Percentiles rank a stretch among this genome's conserved stretches.
Evolutionary conservation across 2,329 filamentous ascomycete genomes (phyloP).

Genomic region (Alternaria gansuensis): DNA sequence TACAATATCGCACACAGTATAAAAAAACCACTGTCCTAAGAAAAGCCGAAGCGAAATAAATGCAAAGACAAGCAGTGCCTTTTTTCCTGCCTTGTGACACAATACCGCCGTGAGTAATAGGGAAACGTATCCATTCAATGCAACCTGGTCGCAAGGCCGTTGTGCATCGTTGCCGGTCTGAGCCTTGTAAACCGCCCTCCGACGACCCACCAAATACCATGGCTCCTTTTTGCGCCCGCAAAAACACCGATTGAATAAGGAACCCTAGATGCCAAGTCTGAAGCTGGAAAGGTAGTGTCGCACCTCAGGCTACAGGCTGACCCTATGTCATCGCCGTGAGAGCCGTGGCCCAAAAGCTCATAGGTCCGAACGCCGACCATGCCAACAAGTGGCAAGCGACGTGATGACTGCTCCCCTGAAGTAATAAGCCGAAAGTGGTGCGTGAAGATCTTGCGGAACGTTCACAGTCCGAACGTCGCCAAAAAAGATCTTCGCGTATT

Average conservation of each 20-base stretch:
- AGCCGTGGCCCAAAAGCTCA: constrained; percentile 10
- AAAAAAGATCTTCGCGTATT: constrained; percentile 3
- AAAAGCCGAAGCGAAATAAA: not conserved
- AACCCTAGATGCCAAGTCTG: constrained; percentile 6
- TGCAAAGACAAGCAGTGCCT: constrained; percentile 16
- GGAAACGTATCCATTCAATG: constrained; percentile 30
- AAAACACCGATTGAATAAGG: constrained; percentile 16
- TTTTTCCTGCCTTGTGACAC: constrained; percentile 22
- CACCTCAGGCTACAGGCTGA: constrained; percentile 11
- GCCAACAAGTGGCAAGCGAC: not conserved
- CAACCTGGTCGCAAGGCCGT: constrained; percentile 24
- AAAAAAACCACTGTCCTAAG: not conserved
- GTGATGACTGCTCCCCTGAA: not conserved
- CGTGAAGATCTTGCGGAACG: not conserved
- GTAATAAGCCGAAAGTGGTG: constrained; percentile 3
- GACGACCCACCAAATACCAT: constrained; percentile 15
- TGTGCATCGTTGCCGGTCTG: constrained; percentile 22
- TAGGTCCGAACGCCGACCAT: not conserved
- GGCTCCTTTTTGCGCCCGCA: constrained; percentile 26
- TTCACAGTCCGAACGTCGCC: not conserved
- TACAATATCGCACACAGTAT: not conserved
- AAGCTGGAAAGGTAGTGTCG: constrained; percentile 12
- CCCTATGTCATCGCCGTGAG: constrained; percentile 8
- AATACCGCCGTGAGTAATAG: constrained; percentile 25
- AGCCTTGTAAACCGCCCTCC: constrained; percentile 17